Base-by-base conservation (phyloP, 345 rosid species). In the Rubroshorea leprosula region DNA sequence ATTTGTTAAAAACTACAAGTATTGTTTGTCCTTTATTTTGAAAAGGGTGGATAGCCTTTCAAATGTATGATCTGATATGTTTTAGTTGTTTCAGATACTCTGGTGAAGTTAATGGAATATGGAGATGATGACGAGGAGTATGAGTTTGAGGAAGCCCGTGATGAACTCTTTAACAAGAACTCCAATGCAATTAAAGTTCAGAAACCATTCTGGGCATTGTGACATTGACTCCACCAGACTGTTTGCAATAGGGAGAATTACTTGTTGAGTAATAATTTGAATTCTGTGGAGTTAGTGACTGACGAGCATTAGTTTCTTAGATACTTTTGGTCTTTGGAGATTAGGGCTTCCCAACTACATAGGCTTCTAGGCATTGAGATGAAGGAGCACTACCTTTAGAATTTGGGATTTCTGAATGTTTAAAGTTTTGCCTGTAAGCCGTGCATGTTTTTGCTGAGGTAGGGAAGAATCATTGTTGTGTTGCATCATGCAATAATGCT, bases 51-150 rank as follows among this genome's bases (percentile, higher is more conserved):
- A 23, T 38, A 5, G 14, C 12, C 13, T 21, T 54, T 53, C 44
- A 17, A 17, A 6, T 48, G 39, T 5, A 59, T 51, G 51, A 8
- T 45, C 58, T 60, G 4, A 31, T 50, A 46, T 24, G 4, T 52
- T 63, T 23, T 15, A 54, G 50, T 67, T 59, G 21, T 77, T 72
- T 64, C 86, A 83, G 97, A 87, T 67, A 90, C 97, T 23, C 75
- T 87, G 65, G 77, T 85, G 61, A 85, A 87, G 76, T 71, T 90
- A 62, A 78, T 90, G 87, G 85, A 87, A 64, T 83, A 90, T 70
- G 85, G 93, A 16, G 83, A 87, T 20, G 95, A 84, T 8, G 93
- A 85, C 3, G 83, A 76, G 23, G 74, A 79, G n/a, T n/a, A n/a
- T n/a, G n/a, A n/a, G n/a, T 49, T 65, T 0, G 82, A 83, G 17